Evolutionary conservation across 139 green algal species (phyloP).

Genomic region (Axilococcus clingmanii): DNA sequence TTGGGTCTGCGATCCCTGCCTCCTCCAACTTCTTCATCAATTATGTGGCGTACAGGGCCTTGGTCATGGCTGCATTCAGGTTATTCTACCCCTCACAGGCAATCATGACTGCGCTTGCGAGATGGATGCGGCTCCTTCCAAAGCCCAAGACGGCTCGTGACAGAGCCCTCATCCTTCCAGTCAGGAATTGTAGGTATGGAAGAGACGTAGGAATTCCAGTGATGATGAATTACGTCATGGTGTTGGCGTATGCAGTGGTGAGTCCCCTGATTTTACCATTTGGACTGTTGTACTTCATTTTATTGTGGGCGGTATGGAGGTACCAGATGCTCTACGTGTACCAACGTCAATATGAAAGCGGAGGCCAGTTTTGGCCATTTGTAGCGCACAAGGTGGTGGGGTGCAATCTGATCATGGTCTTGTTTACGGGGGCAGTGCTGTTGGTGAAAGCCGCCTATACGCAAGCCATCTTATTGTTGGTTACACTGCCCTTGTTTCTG

Average conservation of each 20-base stretch:
- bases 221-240: constrained; percentile 46
- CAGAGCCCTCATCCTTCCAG: constrained; percentile 24
- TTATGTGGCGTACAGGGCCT: constrained; percentile 30
- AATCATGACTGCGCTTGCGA: constrained; percentile 10
- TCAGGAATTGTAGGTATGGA: constrained; percentile 30
- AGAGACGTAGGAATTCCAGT: constrained; percentile 40
- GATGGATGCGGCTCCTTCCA: constrained; percentile 16
- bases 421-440: constrained; percentile 60
- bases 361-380: constrained; percentile 14
- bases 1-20: constrained; percentile 63
- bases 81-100: constrained; percentile 34
- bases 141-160: constrained; percentile 28
- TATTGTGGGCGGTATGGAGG: constrained; percentile 41
- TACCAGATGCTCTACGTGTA: constrained; percentile 44
- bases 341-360: constrained; percentile 34
- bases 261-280: constrained; percentile 49
- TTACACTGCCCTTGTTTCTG: constrained; percentile 52
- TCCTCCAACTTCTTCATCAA: constrained; percentile 87
- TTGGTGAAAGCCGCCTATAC: constrained; percentile 48
- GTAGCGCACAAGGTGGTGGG: constrained; percentile 16
- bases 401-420: constrained; percentile 20
- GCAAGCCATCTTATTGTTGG: constrained; percentile 12
- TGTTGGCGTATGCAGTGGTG: constrained; percentile 31
- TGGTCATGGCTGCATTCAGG: constrained; percentile 29
- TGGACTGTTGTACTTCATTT: constrained; percentile 42